Base-by-base conservation (phyloP, 225 moss, liverwort and hornwort species). In the Pleurozium schreberi region DNA sequence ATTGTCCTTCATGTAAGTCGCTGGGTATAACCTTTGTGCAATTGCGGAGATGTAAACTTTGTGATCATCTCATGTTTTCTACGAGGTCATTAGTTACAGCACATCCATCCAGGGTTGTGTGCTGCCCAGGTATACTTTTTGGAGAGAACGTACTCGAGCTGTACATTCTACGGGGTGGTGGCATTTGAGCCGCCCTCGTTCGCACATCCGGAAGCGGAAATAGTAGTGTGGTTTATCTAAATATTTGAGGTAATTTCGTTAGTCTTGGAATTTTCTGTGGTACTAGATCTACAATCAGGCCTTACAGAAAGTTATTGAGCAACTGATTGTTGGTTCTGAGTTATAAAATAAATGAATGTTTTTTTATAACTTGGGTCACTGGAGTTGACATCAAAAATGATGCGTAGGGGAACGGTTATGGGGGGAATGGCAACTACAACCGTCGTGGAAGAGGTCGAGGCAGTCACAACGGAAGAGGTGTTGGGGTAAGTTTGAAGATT, bases 401-500 rank as follows among this genome's bases (percentile, higher is more conserved):
- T 91, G 38, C 91, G 70, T 94, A 99, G 98, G 97, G 96, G 34
- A 99, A 95, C 88, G 98, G 97, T 60, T 90, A 96, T 47, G 84
- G 89, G 55, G 95, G 95, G 49, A 91, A 93, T 80, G 92, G 91
- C 90, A 94, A 92, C 84, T 96, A 99, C 89, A 93, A 91, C 85
- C 96, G 96, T 36, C 94, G 98, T 89, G 97, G 98, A 90, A 92
- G 97, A 94, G 96, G 97, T 85, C 93, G 96, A 93, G 95, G 97
- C 80, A 91, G 93, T 88, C 95, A 94, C 90, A 95, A 91, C 88
- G 96, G 98, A 82, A 95, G 97, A 93, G 98, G 96, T 87, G 86
- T 96, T 89, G 98, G 94, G 92, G 98, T 99, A 91, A 94, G 96
- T 83, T 67, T 84, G 42, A 58, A 23, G 40, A 58, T 61, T 36